Evolutionary conservation across 208 protist species (phyloP), one percentile per base, ranked within the genome.

Genomic region (Vickermania spadyakhi): DNA sequence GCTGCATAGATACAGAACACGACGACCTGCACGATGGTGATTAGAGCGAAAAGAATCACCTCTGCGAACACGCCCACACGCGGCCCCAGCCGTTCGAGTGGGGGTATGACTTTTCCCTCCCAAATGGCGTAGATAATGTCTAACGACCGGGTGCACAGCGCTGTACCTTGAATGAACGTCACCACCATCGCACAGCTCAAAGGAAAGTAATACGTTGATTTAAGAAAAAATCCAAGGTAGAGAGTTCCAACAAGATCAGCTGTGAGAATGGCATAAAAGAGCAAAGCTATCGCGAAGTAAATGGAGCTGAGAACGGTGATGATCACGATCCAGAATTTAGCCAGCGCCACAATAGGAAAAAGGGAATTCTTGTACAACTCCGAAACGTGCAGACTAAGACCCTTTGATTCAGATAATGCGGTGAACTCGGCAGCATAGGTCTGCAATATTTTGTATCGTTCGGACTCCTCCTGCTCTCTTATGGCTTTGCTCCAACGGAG

Each of bases 191-290:
- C 73, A 28, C 54, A 62, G 7, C 84, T 80, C 60, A 80, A 86
- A 22, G 65, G 75, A 52, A 87, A 88, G 1, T 80, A 62, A 25
- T 88, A 54, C 56, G 75, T 84, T 7, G 80, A 78, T 29, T 62
- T 2, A 21, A 70, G 42, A 53, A 91, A 80, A 41, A 88, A 82
- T 25, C 75, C 73, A 50, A 87, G 84, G 62, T 86, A 91, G 30
- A 86, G 60, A 56, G 76, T 55, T 31, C 67, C 53, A 63, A 83
- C 59, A 28, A 66, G 70, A 22, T 66, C 29, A n/a, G 62, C 70
- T 5, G 75, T 75, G 28, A 86, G 54, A 1, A 87, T 28, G 2
- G 70, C 72, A 23, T 70, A 60, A 60, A 91, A 81, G 26, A 84
- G 50, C 2, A 73, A 75, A 18, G 67, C 79, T 31, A 85, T 52